Percentiles rank a stretch among this genome's conserved stretches.
These are phyloP conservation scores for Ophiostoma novo-ulmi DNA, from an alignment of 2,329 filamentous ascomycete genomes.

Conservation along the genomic window DNA sequence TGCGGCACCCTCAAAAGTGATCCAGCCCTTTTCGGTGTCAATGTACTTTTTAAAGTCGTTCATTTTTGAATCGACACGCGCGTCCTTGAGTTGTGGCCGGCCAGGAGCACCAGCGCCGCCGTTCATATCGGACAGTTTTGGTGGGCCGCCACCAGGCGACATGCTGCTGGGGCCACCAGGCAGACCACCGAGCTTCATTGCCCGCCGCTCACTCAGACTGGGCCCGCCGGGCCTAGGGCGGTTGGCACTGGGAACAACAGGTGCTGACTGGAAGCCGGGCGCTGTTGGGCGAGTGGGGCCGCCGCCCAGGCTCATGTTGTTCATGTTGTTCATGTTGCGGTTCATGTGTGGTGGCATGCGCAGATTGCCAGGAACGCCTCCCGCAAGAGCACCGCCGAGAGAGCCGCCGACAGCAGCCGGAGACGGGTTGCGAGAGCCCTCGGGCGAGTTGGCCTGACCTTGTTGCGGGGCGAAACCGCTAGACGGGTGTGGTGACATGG, in stretches of 20 bases:
- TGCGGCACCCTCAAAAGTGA: conserved; percentile 91
- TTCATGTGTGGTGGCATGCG: conserved; percentile 33
- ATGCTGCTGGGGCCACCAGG: conserved; percentile 40
- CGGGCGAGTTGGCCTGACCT: conserved; percentile 32
- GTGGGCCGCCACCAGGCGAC: conserved; percentile 34
- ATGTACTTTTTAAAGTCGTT: conserved; percentile 71
- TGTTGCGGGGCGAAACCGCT: conserved; percentile 22
- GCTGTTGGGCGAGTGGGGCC: conserved; percentile 40
- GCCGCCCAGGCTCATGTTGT: conserved; percentile 13
- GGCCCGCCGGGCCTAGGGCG: conserved; percentile 37
- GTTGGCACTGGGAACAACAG: conserved; percentile 38
- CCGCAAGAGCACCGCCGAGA: conserved; percentile 30
- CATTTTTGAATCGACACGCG: conserved; percentile 45
- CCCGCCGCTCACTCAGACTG: conserved; percentile 63
- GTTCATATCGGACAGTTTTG: conserved; percentile 43
- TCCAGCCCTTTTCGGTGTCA: conserved; percentile 82
- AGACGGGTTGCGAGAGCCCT: conserved; percentile 28
- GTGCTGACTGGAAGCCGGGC: conserved; percentile 51
- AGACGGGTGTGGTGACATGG: conserved; percentile 31
- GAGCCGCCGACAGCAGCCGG: not conserved
- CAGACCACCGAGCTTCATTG: conserved; percentile 51
- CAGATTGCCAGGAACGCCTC: conserved; percentile 43
- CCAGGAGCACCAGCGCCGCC: conserved; percentile 22
- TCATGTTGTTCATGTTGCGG: conserved; percentile 12
- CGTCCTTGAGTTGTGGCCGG: conserved; percentile 35